Conservation (phyloP, 805 yeast species). For the Teunomyces barrocoloradensis region DNA sequence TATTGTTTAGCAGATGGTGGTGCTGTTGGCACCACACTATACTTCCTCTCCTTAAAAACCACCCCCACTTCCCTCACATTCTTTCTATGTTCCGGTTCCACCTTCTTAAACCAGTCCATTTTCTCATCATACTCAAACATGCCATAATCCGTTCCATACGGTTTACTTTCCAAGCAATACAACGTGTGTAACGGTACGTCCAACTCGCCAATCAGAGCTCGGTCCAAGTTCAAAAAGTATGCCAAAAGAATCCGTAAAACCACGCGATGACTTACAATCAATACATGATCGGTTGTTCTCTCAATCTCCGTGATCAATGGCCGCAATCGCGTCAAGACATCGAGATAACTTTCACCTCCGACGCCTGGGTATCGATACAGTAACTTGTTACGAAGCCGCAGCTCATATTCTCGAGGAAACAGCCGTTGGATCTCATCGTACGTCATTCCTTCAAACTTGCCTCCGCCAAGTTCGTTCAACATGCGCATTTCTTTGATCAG, state of each 20-base stretch:
- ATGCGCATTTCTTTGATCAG: constrained; percentile 86
- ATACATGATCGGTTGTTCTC: constrained; percentile 81
- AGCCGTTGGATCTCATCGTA: constrained; percentile 75
- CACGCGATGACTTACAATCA: constrained; percentile 85
- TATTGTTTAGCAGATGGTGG: too few relatives aligned
- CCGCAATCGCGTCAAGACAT: constrained; percentile 84
- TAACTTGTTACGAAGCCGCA: constrained; percentile 74
- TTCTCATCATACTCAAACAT: constrained; percentile 82
- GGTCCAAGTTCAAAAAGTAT: constrained; percentile 79
- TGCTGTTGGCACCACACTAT: constrained; percentile 75
- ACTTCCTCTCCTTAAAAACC: constrained; percentile 65
- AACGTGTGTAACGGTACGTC: constrained; percentile 93
- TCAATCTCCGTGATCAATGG: constrained; percentile 93
- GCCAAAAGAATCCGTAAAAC: constrained; percentile 85
- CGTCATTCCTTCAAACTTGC: constrained; percentile 89
- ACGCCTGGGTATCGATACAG: constrained; percentile 93
- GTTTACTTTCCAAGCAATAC: constrained; percentile 86
- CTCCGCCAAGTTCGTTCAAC: constrained; percentile 93
- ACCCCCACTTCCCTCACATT: constrained; percentile 70
- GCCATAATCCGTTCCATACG: constrained; percentile 93
- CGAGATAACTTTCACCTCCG: constrained; percentile 94
- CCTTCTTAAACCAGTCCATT: constrained; percentile 72
- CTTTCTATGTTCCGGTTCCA: constrained; percentile 53
- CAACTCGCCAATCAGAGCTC: constrained; percentile 78
- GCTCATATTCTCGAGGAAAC: constrained; percentile 75